These are phyloP conservation scores for Flammula alnicola DNA, from an alignment of 1,284 basidiomycete species.

Conservation along the genomic window DNA sequence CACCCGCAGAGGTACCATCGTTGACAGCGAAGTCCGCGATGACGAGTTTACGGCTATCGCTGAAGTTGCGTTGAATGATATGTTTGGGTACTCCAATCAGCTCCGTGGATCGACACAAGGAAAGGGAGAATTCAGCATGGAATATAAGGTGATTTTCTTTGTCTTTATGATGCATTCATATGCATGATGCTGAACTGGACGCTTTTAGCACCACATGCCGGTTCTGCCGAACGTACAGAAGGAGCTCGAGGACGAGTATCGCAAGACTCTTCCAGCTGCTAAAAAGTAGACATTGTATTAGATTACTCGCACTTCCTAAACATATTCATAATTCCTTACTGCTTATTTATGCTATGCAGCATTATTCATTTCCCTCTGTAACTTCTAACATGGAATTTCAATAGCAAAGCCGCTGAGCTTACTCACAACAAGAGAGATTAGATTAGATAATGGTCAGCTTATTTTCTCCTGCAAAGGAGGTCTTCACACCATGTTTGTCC, in stretches of 20 bases:
- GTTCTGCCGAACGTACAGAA: constrained; percentile 90
- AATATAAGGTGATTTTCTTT: constrained; percentile 78
- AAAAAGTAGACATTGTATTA: constrained; percentile 54
- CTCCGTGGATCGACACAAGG: constrained; percentile 95
- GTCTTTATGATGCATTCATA: constrained; percentile 1
- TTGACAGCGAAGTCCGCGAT: constrained; percentile 96
- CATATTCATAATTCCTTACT: constrained; percentile 9
- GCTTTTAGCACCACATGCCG: constrained; percentile 70
- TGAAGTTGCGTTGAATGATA: constrained; percentile 96
- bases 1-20: constrained; percentile 91
- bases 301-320: constrained; percentile 14
- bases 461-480: too few relatives aligned
- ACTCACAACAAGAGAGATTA: too few relatives aligned
- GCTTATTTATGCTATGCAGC: constrained; percentile 3
- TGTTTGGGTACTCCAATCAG: constrained; percentile 97
- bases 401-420: too few relatives aligned
- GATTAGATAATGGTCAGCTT: too few relatives aligned
- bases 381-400: constrained; percentile 1
- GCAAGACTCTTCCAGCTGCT: constrained; percentile 53
- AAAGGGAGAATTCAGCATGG: constrained; percentile 97
- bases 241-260: constrained; percentile 76
- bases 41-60: constrained; percentile 95
- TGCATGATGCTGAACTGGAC: background rate
- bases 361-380: background rate
- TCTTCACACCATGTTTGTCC: too few relatives aligned